Conservation (phyloP, 2,329 filamentous ascomycete species). For the Scedosporium apiospermum region DNA sequence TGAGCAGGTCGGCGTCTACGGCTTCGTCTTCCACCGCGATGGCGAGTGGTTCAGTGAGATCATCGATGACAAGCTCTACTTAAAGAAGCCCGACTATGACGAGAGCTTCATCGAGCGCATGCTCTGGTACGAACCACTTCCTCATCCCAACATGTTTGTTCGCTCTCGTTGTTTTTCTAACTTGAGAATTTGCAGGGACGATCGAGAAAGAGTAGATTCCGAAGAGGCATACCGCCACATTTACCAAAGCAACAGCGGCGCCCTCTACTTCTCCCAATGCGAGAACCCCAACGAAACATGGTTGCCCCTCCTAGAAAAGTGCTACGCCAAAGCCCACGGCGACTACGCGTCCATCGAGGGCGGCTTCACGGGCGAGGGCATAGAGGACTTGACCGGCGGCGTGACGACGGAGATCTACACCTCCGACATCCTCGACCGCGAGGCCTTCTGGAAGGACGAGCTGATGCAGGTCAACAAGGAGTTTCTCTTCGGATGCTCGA, state of each 20-base stretch:
- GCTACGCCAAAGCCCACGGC: conserved; percentile 71
- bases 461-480: conserved; percentile 71
- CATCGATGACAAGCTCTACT: conserved; percentile 43
- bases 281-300: conserved; percentile 68
- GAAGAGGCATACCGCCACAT: conserved; percentile 50
- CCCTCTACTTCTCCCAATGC: conserved; percentile 63
- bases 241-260: conserved; percentile 48
- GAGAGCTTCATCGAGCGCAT: conserved; percentile 41
- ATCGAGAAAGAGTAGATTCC: conserved; percentile 37
- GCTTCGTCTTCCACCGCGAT: conserved; percentile 76
- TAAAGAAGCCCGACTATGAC: conserved; percentile 50
- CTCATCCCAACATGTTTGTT: neutral
- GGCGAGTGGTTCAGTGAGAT: conserved; percentile 60
- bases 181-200: neutral
- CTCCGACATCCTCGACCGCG: conserved; percentile 65
- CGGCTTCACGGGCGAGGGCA: conserved; percentile 53
- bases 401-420: conserved; percentile 61
- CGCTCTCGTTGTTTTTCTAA: conserved; percentile 5
- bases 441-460: conserved; percentile 77
- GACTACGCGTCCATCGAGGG: conserved; percentile 69
- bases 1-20: conserved; percentile 68
- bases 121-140: conserved; percentile 24
- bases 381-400: conserved; percentile 56
- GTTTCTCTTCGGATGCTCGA: conserved; percentile 66
- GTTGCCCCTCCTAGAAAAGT: conserved; percentile 71